Evolutionary conservation across 331 rosid species (phyloP).

Genomic region (Pyracantha coccinea): DNA sequence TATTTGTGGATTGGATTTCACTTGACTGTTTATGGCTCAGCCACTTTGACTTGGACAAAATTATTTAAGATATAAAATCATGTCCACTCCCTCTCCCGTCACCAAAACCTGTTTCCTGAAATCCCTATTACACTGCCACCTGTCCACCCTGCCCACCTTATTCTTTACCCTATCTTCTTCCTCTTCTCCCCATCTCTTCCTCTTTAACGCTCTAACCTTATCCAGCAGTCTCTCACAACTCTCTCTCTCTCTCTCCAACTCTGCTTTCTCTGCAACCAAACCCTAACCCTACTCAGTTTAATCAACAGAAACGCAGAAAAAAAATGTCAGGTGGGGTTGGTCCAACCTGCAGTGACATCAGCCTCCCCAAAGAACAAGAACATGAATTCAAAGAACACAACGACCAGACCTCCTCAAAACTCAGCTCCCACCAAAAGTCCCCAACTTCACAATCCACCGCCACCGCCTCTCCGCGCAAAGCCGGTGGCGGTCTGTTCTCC

Average conservation of each 20-base stretch:
- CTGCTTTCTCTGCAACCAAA: neutral
- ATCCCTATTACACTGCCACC: conserved; percentile 3
- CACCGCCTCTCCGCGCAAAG: conserved; percentile 8
- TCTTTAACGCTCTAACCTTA: neutral
- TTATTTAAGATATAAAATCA: neutral
- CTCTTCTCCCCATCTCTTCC: neutral
- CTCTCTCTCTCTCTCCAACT: neutral
- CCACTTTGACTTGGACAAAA: neutral
- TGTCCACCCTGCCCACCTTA: conserved; percentile 15
- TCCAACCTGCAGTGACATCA: conserved; percentile 44
- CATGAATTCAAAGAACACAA: conserved; percentile 6
- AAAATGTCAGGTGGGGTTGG: conserved; percentile 89
- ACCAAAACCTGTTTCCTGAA: neutral
- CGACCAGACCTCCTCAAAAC: conserved; percentile 2
- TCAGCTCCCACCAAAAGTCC: neutral
- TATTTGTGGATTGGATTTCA: too few species aligned
- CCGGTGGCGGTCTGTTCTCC: conserved; percentile 24
- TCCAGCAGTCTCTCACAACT: neutral
- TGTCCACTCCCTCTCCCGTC: neutral
- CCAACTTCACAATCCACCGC: neutral
- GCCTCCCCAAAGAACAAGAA: conserved; percentile 48
- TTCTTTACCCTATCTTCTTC: neutral
- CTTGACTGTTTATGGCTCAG: neutral
- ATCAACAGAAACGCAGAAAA: neutral
- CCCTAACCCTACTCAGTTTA: neutral